Evolutionary conservation across 228 moss, liverwort and hornwort species (phyloP).

Genomic region (Sphagnum fallax): DNA sequence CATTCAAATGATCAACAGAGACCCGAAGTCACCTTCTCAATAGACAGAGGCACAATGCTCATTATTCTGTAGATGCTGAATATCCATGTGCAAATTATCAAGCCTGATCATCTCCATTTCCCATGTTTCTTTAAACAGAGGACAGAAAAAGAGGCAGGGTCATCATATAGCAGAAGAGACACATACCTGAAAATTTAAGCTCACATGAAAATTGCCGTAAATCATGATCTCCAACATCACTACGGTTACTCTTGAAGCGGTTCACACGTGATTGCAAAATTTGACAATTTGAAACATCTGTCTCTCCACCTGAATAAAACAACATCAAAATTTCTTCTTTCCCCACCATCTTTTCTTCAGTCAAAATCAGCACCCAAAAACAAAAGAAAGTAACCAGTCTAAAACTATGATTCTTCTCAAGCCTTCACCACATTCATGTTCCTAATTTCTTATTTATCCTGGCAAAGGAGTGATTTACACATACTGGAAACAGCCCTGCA

Average conservation of each 20-base stretch:
- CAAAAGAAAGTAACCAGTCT: too few species aligned
- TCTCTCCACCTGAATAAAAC: conserved; percentile 60
- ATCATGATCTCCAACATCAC: conserved; percentile 43
- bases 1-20: too few species aligned
- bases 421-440: too few species aligned
- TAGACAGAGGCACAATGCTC: not conserved
- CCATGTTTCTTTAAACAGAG: too few species aligned
- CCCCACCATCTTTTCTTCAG: not conserved
- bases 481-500: too few species aligned
- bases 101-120: too few species aligned
- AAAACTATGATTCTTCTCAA: too few species aligned
- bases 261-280: conserved; percentile 85
- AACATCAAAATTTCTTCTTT: not conserved
- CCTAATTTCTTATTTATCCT: too few species aligned
- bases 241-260: conserved; percentile 70
- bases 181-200: conserved; percentile 71
- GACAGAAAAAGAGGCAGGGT: not conserved
- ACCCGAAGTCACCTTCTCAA: not conserved
- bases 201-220: conserved; percentile 69
- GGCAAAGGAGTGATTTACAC: too few species aligned
- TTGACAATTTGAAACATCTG: conserved; percentile 68
- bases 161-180: not conserved
- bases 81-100: too few species aligned
- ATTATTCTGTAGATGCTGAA: too few species aligned
- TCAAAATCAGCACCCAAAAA: too few species aligned